Base-by-base conservation (phyloP, 2,329 filamentous ascomycete genomes). In the Botrytis porri region DNA sequence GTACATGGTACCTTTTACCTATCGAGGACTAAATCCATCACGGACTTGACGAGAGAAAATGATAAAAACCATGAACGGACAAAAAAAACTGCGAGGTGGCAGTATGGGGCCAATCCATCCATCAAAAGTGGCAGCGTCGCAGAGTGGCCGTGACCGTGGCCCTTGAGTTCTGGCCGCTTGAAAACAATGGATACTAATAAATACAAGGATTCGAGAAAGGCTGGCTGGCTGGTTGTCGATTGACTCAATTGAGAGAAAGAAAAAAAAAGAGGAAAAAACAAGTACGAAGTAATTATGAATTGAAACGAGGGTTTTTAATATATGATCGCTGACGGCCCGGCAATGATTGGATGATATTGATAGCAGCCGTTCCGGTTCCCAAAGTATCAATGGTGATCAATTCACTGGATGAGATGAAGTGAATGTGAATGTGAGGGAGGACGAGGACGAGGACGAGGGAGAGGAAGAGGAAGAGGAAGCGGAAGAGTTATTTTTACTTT, bases 51-150 rank as follows among this genome's bases (percentile, higher is more conserved):
- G 4, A 37, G 18, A 43, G 29, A 59, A 43, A 18, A 43, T 48
- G n/a, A 65, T 22, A 32, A 45, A 45, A n/a, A n/a, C 14, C 29
- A 59, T 57, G 37, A 39, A 29, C 25, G 37, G 22, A 14, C n/a
- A n/a, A 41, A 59, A 20, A n/a, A 39, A 45, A 39, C 37, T 48
- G 60, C 41, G 35, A 45, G 60, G 69, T 71, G 69, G 60, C 69
- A 71, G 69, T 64, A 71, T 71, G 59, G 61, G 69, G 69, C 45
- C 69, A 71, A 35, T 43, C 59, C 45, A 65, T 70, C 69, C 59
- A 70, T 71, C 35, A 60, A 65, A 43, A 65, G 69, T 65, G 60
- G 60, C 37, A 71, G 60, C 65, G 69, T 71, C 45, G 43, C 39
- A 65, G n/a, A 65, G 35, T 71, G 45, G 48, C 35, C 35, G 22